Evolutionary conservation across 176 grass and related monocot genomes (phyloP).

Genomic region (Eleusine coracana): DNA sequence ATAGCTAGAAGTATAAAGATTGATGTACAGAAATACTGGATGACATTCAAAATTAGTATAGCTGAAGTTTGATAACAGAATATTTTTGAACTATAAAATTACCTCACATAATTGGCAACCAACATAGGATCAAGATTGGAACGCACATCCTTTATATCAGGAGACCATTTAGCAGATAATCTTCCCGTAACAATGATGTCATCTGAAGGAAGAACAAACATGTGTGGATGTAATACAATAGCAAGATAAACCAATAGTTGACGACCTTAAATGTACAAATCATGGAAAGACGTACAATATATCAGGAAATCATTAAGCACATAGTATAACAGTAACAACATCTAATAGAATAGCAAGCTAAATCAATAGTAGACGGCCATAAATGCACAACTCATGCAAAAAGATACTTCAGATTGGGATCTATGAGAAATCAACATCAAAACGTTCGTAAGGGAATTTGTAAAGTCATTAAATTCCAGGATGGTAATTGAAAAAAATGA

Average conservation of each 20-base stretch:
- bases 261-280: neutral
- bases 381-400: neutral
- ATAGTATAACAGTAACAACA: conserved; percentile 72
- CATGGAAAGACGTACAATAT: neutral
- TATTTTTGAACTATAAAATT: conserved; percentile 40
- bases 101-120: conserved; percentile 89
- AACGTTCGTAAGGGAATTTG: neutral
- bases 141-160: conserved; percentile 88
- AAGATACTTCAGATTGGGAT: neutral
- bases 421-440: conserved; percentile 13
- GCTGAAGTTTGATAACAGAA: neutral
- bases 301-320: conserved; percentile 89
- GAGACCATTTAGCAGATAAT: conserved; percentile 93
- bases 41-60: conserved; percentile 1
- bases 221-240: neutral
- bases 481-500: neutral
- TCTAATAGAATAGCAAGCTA: conserved; percentile 19
- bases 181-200: conserved; percentile 83
- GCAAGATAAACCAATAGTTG: conserved; percentile 1
- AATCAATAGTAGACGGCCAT: neutral
- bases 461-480: neutral
- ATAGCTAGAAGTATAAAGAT: neutral
- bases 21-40: neutral
- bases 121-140: conserved; percentile 88
- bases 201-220: conserved; percentile 62